phyloP scores from a whole-genome alignment of 768 basidiomycete genomes.

The Tricholoma sp. region DNA sequence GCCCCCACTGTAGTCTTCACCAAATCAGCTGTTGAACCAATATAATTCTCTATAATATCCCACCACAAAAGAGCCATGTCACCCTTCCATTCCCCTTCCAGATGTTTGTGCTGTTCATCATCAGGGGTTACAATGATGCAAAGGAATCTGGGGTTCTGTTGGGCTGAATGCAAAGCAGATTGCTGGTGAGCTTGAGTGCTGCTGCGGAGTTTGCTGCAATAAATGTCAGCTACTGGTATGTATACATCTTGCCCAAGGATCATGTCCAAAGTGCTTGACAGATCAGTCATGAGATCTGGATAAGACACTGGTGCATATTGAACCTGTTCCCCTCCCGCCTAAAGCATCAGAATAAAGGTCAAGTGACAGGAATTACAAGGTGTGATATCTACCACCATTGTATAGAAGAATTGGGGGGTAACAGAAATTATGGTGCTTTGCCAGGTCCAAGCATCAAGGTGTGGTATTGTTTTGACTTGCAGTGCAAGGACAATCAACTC shows the following conservation, averaged over 20 bases:
- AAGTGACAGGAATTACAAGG: neutral
- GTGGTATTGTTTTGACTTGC: neutral
- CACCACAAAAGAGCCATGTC: constrained; percentile 6
- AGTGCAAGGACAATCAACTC: constrained; percentile 11
- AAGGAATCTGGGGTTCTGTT: constrained; percentile 6
- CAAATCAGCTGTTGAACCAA: constrained; percentile 7
- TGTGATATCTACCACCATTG: neutral
- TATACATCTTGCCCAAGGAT: constrained; percentile 3
- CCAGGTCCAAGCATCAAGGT: neutral
- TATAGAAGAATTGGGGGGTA: neutral
- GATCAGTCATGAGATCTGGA: constrained; percentile 2
- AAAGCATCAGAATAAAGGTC: constrained; percentile 3
- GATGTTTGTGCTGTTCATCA: neutral
- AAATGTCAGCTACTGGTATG: neutral
- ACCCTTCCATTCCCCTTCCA: constrained; percentile 1
- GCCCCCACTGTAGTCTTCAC: no score
- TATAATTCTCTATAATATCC: constrained; percentile 7
- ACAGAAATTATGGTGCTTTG: neutral
- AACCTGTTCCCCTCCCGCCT: constrained; percentile 1
- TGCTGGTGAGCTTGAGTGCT: neutral
- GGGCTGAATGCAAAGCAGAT: neutral
- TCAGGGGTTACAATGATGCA: constrained; percentile 3
- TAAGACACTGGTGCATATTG: constrained; percentile 6
- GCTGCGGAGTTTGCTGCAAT: constrained; percentile 6
- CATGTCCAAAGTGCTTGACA: neutral